Base-by-base conservation (phyloP, 345 rosid genomes). In the Orychophragmus violaceus region DNA sequence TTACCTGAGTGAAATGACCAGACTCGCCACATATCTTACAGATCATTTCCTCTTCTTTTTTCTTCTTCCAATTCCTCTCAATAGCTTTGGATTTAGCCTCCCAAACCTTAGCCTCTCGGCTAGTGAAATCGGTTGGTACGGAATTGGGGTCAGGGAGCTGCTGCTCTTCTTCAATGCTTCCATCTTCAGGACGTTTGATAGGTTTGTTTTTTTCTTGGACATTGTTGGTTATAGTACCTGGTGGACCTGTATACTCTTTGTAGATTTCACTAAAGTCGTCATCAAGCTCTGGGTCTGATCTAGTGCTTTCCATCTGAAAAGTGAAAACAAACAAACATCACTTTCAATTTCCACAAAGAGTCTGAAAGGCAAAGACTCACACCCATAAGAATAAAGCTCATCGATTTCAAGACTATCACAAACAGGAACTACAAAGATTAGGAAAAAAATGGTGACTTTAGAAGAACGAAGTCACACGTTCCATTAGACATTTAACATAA, bases 31-130 rank as follows among this genome's bases (percentile, higher is more conserved):
- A 94, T 21, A 94, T 83, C 77, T 88, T 94, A 79, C 99, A 94
- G 32, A 94, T 88, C 93, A 94, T 83, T 81, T 94, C 99, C 70
- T 94, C 99, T 81, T 94, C 97, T 82, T 94, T 94, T 68, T 91
- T 83, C 79, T 94, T 94, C 79, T 94, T 94, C 99, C 99, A 94
- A 55, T 85, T 94, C 77, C 99, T 82, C 83, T 94, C 99, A 11
- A 96, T 94, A 48, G 99, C 99, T 77, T 88, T 94, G 3, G 99
- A 94, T 62, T 94, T 94, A 51, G 99, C 99, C 73, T 94, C 97
- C 99, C 99, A 94, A 64, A 91, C 89, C 82, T 94, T 94, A 21
- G 99, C 97, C 61, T 94, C 99, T 22, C 99, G 83, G 76, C 99
- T 94, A 17, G 96, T 94, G 69, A 94, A 94, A 78, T 89, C 99